These are phyloP conservation scores for Phytophthora cryptogea DNA, from an alignment of 352 stramenopile genomes.

Conservation along the genomic window DNA sequence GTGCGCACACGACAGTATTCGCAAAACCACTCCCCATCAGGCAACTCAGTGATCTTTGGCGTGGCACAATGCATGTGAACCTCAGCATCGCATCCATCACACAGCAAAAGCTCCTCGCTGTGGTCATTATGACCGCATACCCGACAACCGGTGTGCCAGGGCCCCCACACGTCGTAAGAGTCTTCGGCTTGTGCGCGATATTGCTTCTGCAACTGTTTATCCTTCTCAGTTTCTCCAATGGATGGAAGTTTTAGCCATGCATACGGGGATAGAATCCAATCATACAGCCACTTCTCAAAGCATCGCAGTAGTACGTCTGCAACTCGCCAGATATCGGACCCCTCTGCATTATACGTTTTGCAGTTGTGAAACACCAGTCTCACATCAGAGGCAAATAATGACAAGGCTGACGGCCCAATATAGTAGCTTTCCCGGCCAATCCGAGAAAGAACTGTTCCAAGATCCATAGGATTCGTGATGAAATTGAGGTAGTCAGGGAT, in stretches of 20 bases:
- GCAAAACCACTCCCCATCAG: slow-evolving; percentile 86
- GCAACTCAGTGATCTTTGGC: slow-evolving; percentile 68
- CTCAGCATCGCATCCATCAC: slow-evolving; percentile 87
- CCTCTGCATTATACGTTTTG: slow-evolving; percentile 83
- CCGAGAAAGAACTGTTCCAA: slow-evolving; percentile 78
- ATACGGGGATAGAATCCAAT: slow-evolving; percentile 80
- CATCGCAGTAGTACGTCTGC: slow-evolving; percentile 69
- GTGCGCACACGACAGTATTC: slow-evolving; percentile 65
- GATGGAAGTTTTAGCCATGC: slow-evolving; percentile 80
- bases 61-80: slow-evolving; percentile 88
- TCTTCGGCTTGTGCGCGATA: slow-evolving; percentile 68
- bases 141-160: slow-evolving; percentile 80
- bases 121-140: slow-evolving; percentile 78
- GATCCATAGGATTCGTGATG: slow-evolving; percentile 88
- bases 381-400: slow-evolving; percentile 85
- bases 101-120: slow-evolving; percentile 81
- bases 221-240: slow-evolving; percentile 47
- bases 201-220: slow-evolving; percentile 54
- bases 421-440: slow-evolving; percentile 85
- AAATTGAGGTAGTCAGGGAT: slow-evolving; percentile 86
- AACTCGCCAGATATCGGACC: slow-evolving; percentile 81
- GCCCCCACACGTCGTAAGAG: slow-evolving; percentile 73
- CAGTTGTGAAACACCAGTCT: slow-evolving; percentile 89
- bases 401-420: slow-evolving; percentile 63
- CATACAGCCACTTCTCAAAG: slow-evolving; percentile 90